Conservation (phyloP, 2,329 filamentous ascomycete genomes). For the Plenodomus lindquistii region DNA sequence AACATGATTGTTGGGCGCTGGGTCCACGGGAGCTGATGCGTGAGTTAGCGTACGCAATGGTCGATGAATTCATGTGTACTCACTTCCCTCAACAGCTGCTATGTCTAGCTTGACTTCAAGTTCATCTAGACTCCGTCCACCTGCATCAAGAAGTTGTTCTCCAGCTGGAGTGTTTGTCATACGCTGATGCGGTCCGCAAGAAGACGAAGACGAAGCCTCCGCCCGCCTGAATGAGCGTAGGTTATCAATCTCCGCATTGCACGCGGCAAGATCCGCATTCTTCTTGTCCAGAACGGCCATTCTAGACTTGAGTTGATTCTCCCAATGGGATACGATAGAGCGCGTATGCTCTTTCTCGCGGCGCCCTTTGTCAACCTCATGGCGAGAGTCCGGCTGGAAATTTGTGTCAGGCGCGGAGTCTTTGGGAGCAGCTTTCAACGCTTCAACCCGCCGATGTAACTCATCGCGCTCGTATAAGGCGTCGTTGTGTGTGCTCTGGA, state of each 20-base stretch:
- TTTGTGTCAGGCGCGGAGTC: neutral
- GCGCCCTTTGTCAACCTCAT: neutral
- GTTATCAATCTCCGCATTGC: neutral
- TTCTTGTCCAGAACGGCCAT: neutral
- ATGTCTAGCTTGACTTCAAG: neutral
- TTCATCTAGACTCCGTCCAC: too few species aligned
- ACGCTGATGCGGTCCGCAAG: neutral
- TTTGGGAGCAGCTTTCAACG: neutral
- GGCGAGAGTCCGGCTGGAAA: neutral
- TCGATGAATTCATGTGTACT: neutral
- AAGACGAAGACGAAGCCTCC: neutral
- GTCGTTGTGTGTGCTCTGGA: constrained; percentile 1
- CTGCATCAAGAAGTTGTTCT: neutral
- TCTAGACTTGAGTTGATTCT: neutral
- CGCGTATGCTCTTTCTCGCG: neutral
- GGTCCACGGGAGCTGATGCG: neutral
- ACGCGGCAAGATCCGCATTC: neutral
- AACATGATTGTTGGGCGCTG: neutral
- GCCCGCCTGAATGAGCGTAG: neutral
- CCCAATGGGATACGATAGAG: neutral
- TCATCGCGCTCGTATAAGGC: constrained; percentile 1
- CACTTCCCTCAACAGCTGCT: neutral
- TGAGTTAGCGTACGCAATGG: too few species aligned
- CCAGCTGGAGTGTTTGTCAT: neutral
- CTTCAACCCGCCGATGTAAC: neutral